Percentiles rank a stretch among this genome's conserved stretches.
Conservation (phyloP, 148 eudicot species). For the Chenopodium formosanum region DNA sequence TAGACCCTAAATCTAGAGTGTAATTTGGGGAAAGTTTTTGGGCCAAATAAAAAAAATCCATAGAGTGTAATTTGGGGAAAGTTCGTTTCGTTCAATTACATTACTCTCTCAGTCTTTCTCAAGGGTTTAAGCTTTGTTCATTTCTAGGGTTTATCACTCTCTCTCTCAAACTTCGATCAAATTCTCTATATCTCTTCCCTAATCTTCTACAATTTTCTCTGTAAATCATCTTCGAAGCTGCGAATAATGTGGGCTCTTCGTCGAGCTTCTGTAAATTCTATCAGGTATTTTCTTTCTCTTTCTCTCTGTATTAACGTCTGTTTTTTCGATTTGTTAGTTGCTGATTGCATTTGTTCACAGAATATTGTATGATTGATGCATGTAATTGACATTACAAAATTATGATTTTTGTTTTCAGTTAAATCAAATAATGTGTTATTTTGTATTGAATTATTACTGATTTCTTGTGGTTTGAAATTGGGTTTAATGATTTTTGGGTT, state of each 20-base stretch:
- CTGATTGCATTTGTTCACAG: background rate
- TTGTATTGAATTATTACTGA: background rate
- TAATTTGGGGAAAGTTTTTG: no score
- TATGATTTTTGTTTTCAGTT: background rate
- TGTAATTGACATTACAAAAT: background rate
- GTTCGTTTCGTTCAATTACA: no score
- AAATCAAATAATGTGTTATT: background rate
- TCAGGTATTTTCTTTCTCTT: conserved; percentile 38
- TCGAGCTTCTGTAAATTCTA: conserved; percentile 43
- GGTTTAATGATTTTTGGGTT: background rate
- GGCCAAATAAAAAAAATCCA: no score
- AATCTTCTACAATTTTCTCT: background rate
- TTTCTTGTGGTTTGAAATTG: background rate
- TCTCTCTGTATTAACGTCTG: background rate
- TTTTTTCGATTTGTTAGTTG: background rate
- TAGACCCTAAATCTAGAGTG: no score
- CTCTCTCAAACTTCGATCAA: background rate
- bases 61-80: no score
- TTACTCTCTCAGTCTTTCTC: no score
- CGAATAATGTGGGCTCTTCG: conserved; percentile 68
- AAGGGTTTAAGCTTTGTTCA: conserved; percentile 15
- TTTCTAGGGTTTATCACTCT: conserved; percentile 31
- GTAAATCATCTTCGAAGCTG: background rate
- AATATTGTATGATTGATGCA: background rate
- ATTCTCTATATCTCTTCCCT: background rate